Conservation (phyloP, 805 yeast species). For the Blastobotrys americana region DNA sequence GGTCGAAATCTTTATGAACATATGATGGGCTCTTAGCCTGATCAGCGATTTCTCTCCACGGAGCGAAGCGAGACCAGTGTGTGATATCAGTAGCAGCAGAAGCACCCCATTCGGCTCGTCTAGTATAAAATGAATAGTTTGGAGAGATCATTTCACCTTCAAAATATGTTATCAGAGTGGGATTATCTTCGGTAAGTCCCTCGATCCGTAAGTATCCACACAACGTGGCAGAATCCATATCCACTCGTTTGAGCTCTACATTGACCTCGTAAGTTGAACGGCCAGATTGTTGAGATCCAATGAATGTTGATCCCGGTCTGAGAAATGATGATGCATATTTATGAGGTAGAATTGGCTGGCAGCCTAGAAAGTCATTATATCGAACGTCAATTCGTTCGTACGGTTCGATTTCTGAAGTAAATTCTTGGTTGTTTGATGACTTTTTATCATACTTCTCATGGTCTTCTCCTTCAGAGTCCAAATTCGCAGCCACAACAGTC, state of each 20-base stretch:
- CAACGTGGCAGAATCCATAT: conserved; percentile 43
- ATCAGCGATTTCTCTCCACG: conserved; percentile 34
- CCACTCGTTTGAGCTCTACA: conserved; percentile 65
- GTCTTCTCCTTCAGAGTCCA: conserved; percentile 1
- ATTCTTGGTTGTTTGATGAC: neutral
- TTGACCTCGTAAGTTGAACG: conserved; percentile 55
- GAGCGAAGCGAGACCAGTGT: conserved; percentile 58
- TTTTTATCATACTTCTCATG: conserved; percentile 1
- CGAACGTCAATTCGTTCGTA: conserved; percentile 7
- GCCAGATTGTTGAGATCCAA: conserved; percentile 68
- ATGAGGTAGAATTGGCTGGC: neutral
- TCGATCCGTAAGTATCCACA: conserved; percentile 60
- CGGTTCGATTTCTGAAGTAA: no score
- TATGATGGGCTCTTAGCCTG: conserved; percentile 25
- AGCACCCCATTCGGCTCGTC: conserved; percentile 54
- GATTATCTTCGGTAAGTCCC: conserved; percentile 52
- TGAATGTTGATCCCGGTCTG: conserved; percentile 53
- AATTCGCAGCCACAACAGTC: no score
- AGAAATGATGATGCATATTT: conserved; percentile 36
- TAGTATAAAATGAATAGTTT: conserved; percentile 52
- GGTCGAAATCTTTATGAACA: conserved; percentile 26
- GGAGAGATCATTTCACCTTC: conserved; percentile 63
- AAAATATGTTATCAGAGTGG: conserved; percentile 63
- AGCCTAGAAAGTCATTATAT: conserved; percentile 11
- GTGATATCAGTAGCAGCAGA: conserved; percentile 52